These are phyloP conservation scores for Thelonectria blattea DNA, from an alignment of 2,329 filamentous ascomycete genomes.

Conservation along the genomic window DNA sequence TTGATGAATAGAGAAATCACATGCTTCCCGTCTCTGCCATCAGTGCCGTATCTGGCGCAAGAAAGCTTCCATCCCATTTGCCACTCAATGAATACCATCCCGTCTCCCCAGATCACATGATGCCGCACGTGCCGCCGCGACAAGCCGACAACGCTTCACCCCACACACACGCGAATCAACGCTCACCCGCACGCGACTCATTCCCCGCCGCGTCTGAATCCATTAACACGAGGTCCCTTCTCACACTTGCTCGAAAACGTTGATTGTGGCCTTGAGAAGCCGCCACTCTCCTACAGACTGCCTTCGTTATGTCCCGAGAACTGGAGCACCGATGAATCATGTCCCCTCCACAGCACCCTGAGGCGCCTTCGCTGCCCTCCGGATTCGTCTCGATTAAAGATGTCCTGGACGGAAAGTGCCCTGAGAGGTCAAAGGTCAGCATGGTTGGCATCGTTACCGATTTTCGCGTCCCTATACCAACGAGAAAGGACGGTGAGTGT, in stretches of 20 bases:
- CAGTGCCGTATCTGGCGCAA: background rate
- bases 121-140: constrained; percentile 37
- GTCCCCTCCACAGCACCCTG: constrained; percentile 14
- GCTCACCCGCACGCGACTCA: constrained; percentile 22
- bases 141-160: constrained; percentile 12
- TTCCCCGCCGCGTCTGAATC: constrained; percentile 26
- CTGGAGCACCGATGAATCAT: constrained; percentile 8
- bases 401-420: constrained; percentile 49
- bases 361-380: constrained; percentile 28
- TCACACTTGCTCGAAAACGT: background rate
- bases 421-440: constrained; percentile 50
- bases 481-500: constrained; percentile 57
- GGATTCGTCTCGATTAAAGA: constrained; percentile 44
- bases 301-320: constrained; percentile 10
- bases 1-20: background rate
- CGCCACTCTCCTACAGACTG: background rate
- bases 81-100: too few species aligned
- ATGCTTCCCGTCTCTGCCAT: background rate
- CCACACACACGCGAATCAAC: constrained; percentile 3
- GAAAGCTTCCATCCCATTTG: background rate
- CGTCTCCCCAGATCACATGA: constrained; percentile 27
- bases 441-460: constrained; percentile 77
- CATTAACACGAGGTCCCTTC: constrained; percentile 14
- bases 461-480: constrained; percentile 57
- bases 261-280: constrained; percentile 18